Conservation (phyloP, 805 yeast genomes). For the Kockiozyma suomiensis region DNA sequence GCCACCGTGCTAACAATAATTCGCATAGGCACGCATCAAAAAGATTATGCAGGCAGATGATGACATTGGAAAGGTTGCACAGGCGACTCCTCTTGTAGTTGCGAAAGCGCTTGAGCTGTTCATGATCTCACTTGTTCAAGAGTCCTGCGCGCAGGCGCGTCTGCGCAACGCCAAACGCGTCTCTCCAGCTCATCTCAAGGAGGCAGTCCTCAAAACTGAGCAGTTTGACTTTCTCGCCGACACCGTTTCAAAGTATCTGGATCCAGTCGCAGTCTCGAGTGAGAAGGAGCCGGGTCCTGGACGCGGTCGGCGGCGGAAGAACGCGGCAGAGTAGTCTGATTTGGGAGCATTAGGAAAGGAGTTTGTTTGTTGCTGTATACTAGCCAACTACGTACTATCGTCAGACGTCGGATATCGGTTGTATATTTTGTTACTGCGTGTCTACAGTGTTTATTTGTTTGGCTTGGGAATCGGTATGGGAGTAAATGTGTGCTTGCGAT, state of each 20-base stretch:
- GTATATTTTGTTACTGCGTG: neutral
- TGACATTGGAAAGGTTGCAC: slow-evolving; percentile 97
- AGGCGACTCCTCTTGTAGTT: slow-evolving; percentile 97
- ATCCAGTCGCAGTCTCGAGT: slow-evolving; percentile 41
- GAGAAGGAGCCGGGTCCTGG: slow-evolving; percentile 18
- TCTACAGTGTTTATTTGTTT: too few relatives aligned
- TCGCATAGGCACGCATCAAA: slow-evolving; percentile 76
- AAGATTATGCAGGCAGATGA: slow-evolving; percentile 97
- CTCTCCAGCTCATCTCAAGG: slow-evolving; percentile 76
- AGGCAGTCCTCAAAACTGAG: slow-evolving; percentile 82
- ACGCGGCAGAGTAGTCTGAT: slow-evolving; percentile 6
- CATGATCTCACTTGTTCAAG: slow-evolving; percentile 85
- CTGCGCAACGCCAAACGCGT: slow-evolving; percentile 76
- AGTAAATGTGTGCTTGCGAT: too few relatives aligned
- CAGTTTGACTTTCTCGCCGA: slow-evolving; percentile 92
- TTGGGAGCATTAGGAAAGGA: neutral
- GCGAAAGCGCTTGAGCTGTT: slow-evolving; percentile 93
- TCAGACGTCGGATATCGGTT: neutral
- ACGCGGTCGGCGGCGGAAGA: slow-evolving; percentile 26
- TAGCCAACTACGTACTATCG: neutral
- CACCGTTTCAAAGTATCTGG: slow-evolving; percentile 62
- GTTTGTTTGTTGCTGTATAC: neutral
- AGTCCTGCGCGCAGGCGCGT: slow-evolving; percentile 76
- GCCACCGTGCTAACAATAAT: neutral
- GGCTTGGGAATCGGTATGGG: neutral